These are phyloP conservation scores for Trametes villosa DNA, from an alignment of 768 basidiomycete genomes.

Conservation along the genomic window DNA sequence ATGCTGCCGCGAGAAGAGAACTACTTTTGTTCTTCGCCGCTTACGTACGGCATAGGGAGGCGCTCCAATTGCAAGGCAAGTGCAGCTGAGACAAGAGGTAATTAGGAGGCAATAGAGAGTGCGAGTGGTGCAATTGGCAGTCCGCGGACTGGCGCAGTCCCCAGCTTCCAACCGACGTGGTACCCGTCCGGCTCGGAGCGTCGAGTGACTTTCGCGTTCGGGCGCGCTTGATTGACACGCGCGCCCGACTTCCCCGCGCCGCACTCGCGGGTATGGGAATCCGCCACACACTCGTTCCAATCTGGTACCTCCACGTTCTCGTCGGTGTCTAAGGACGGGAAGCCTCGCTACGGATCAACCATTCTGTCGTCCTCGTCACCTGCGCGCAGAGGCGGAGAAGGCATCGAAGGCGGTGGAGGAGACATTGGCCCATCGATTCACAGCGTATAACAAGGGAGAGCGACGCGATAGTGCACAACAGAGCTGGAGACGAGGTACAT, in stretches of 20 bases:
- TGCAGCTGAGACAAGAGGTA: not conserved
- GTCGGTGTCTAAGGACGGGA: no score
- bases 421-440: slow-evolving; percentile 17
- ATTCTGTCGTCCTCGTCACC: no score
- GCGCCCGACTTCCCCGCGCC: not conserved
- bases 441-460: slow-evolving; percentile 24
- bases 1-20: slow-evolving; percentile 19
- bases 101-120: no score
- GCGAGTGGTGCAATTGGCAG: not conserved
- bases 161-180: slow-evolving; percentile 10
- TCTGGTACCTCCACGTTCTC: no score
- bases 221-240: not conserved
- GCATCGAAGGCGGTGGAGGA: not conserved
- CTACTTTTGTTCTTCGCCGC: slow-evolving; percentile 4
- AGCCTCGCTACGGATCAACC: no score
- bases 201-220: not conserved
- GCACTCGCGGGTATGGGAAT: not conserved
- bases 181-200: not conserved
- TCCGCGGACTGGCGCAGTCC: slow-evolving; percentile 6
- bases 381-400: no score
- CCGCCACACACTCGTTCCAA: not conserved
- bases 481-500: slow-evolving; percentile 15
- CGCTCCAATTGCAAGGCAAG: not conserved
- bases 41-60: slow-evolving; percentile 17
- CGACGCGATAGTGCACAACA: slow-evolving; percentile 25